Evolutionary conservation across 768 basidiomycete species (phyloP), one percentile per base, ranked within the genome.

Genomic region (Suillus decipiens): DNA sequence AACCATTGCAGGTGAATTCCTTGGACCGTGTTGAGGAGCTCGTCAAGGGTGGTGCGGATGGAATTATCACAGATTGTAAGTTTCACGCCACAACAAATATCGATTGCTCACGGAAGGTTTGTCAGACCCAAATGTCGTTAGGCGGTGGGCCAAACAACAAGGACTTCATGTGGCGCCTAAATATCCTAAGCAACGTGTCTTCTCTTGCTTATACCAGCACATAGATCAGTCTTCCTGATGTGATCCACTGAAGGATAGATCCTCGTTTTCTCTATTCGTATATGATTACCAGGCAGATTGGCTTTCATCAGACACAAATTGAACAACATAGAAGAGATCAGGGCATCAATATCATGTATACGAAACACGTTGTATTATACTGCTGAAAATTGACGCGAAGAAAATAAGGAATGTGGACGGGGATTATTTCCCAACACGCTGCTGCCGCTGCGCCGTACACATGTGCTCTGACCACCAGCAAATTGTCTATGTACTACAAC

Each of bases 61-160:
- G 90, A 0, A 84, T 93, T 61, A 93, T 93, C 68, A 86, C 90
- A 5, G 91, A 93, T 70, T 90, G 81, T 82, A 63, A 15, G 79
- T 63, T 14, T 41, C 14, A 31, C 28, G 5, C 31, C 45, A 15
- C 28, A 39, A 45, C 10, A 8, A 31, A 6, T 50, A 7, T 31
- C 8, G 6, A 39, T 61, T 59, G 11, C 31, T 31, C 9, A 61
- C 24, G 55, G 24, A 37, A 14, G 9, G 24, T 8, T n/a, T 22
- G 24, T 58, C 62, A 82, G 81, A 86, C 71, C 89, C 92, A 4
- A 74, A 78, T 50, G 75, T 82, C 28, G 75, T 92, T 54, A 83
- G 88, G 43, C 76, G 86, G 57, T 81, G 84, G 71, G 80, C 83
- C 9, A 78, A 85, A 64, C 82, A 86, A 64, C 79, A 79, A 43